Conservation (phyloP, 495 filamentous ascomycete genomes). For the Alectoria sarmentosa region DNA sequence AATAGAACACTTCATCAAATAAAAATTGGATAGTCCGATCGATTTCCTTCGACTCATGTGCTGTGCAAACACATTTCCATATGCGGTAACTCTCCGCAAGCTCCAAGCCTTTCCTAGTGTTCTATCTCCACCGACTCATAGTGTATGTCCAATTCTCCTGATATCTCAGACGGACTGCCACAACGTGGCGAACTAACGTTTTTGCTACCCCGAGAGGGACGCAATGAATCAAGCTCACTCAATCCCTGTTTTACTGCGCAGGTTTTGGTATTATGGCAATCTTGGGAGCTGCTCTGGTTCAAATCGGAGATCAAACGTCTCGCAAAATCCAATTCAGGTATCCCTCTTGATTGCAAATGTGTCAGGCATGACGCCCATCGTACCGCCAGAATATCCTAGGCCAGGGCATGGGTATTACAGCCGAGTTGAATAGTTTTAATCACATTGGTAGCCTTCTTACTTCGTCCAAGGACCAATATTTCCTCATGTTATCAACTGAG, state of each 20-base stretch:
- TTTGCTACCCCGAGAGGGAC: not conserved
- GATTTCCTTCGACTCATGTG: not conserved
- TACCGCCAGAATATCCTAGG: not conserved
- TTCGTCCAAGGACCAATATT: slow-evolving; percentile 73
- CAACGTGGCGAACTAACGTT: not conserved
- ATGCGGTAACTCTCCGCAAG: not conserved
- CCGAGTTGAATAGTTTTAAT: not conserved
- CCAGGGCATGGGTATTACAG: not conserved
- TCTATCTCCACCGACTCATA: not conserved
- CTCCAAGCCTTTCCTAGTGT: not conserved
- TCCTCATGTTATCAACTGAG: slow-evolving; percentile 79
- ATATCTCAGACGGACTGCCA: not conserved
- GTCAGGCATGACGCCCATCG: not conserved
- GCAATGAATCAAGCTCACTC: not conserved
- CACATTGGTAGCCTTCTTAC: slow-evolving; percentile 66
- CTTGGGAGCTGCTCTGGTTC: not conserved
- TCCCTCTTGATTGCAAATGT: not conserved
- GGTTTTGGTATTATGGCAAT: not conserved
- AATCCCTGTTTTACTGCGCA: not conserved
- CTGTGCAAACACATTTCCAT: not conserved
- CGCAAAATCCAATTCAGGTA: not conserved
- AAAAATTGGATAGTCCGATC: not conserved
- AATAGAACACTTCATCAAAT: not conserved
- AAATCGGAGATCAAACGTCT: not conserved
- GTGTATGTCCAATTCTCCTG: not conserved